Evolutionary conservation across 2,329 filamentous ascomycete genomes (phyloP).

Genomic region (Exophiala dermatitidis): DNA sequence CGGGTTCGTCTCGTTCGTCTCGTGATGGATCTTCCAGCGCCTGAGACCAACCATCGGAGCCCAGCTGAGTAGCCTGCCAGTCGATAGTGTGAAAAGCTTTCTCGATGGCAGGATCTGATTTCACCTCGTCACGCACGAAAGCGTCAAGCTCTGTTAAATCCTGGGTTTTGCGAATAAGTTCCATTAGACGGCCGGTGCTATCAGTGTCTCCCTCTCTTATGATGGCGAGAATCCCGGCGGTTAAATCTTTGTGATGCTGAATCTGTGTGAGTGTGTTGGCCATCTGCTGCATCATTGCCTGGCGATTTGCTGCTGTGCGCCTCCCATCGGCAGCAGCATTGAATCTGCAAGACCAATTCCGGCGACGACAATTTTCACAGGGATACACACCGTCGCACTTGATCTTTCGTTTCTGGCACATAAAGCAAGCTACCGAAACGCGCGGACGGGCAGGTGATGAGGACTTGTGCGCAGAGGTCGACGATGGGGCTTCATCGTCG

Average conservation of each 20-base stretch:
- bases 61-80: background rate
- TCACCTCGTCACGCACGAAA: background rate
- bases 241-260: background rate
- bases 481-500: background rate
- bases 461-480: background rate
- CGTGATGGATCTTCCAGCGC: too few species aligned
- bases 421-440: background rate
- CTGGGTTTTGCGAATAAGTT: background rate
- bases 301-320: background rate
- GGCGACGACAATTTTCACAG: background rate
- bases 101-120: background rate
- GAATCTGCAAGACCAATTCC: background rate
- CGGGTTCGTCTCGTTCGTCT: too few species aligned
- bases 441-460: background rate
- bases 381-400: background rate
- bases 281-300: background rate
- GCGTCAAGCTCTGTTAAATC: background rate
- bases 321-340: background rate
- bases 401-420: background rate
- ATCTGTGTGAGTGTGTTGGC: background rate
- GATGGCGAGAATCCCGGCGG: background rate
- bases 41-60: too few species aligned
- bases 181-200: background rate
- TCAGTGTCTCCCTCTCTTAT: background rate
- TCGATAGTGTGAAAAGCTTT: background rate